A percentile compares a stretch with the other conserved stretches of the same genome.
Conservation (phyloP, 2,329 filamentous ascomycete genomes). For the Septoria linicola region DNA sequence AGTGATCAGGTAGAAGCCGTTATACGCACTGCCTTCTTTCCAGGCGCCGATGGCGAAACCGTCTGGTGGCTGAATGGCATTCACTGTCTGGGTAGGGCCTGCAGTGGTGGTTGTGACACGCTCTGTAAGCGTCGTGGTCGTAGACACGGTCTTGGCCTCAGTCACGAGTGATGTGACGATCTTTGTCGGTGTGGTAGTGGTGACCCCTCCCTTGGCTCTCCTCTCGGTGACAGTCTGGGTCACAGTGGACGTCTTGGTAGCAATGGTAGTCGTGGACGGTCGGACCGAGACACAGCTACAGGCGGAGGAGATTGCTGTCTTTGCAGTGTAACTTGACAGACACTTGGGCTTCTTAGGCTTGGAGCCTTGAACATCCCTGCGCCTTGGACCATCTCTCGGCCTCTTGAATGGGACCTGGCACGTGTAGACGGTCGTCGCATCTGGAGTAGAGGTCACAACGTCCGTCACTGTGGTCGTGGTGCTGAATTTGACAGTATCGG, state of each 20-base stretch:
- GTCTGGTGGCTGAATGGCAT: neutral
- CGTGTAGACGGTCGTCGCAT: neutral
- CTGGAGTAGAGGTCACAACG: neutral
- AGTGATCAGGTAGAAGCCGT: neutral
- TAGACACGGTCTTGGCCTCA: neutral
- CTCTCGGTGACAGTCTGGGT: neutral
- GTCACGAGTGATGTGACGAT: neutral
- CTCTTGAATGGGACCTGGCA: constrained; percentile 4
- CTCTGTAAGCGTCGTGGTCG: neutral
- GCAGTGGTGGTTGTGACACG: neutral
- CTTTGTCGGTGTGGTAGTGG: neutral
- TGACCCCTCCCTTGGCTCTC: neutral
- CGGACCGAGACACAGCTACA: constrained; percentile 3
- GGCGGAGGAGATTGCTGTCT: neutral
- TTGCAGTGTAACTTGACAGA: constrained; percentile 2
- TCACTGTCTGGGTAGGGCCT: neutral
- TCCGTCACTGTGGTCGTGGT: neutral
- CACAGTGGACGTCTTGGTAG: neutral
- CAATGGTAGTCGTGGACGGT: neutral
- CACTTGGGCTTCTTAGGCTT: neutral
- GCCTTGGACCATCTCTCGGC: neutral
- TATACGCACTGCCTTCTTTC: neutral
- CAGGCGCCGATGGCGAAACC: neutral
- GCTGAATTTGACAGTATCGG: neutral
- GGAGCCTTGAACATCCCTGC: neutral